Conservation (phyloP, 129 eudicot species). For the Flaveria linearis region DNA sequence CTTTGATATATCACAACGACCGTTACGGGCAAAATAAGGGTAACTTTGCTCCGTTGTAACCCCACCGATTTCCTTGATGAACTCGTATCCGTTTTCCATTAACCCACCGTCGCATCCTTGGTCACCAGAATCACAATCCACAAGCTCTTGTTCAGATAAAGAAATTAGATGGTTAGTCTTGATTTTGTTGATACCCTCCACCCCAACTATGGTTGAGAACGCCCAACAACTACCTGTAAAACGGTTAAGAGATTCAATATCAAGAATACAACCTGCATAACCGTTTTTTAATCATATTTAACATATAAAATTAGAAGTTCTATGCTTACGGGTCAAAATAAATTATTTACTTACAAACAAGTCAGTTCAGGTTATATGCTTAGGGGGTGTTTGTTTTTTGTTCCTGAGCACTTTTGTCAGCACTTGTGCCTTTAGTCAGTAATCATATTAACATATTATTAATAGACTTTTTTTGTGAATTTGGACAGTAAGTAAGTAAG, state of each 20-base stretch:
- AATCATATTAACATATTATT: background rate
- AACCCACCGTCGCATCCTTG: conserved; percentile 80
- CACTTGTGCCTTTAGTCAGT: too few species aligned
- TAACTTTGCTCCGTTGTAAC: conserved; percentile 61
- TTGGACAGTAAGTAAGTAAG: background rate
- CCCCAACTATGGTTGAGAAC: conserved; percentile 83
- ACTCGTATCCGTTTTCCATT: conserved; percentile 76
- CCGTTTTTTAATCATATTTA: background rate
- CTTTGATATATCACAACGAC: conserved; percentile 59
- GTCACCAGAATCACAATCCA: conserved; percentile 70
- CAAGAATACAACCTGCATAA: background rate
- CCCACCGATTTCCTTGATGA: conserved; percentile 66
- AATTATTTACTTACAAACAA: background rate
- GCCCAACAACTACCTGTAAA: conserved; percentile 90
- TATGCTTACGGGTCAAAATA: background rate
- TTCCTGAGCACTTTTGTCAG: too few species aligned
- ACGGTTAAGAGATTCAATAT: background rate
- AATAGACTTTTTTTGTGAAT: background rate
- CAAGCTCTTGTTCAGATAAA: conserved; percentile 86
- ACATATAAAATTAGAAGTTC: background rate
- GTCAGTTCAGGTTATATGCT: background rate
- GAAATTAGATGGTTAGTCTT: conserved; percentile 65
- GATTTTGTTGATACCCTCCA: conserved; percentile 86
- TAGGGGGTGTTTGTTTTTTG: too few species aligned
- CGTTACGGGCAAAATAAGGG: conserved; percentile 65